Percentiles rank a stretch among this genome's conserved stretches.
Conservation (phyloP, 2,329 filamentous ascomycete genomes). For the Sclerotinia minor region DNA sequence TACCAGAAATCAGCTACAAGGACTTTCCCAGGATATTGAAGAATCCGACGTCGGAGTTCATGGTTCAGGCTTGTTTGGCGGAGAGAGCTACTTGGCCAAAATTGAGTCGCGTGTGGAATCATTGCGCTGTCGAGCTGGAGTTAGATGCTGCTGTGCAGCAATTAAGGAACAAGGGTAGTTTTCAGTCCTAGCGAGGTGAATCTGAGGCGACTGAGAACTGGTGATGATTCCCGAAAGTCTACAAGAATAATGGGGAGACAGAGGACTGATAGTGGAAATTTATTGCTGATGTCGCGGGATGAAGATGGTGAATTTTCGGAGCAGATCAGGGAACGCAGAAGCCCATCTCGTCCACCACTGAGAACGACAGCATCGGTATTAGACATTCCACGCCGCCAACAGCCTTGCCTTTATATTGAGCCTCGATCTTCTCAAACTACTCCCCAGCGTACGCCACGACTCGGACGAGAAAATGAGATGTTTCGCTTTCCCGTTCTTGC, state of each 20-base stretch:
- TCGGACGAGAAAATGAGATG: conserved; percentile 23
- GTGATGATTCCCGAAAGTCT: conserved; percentile 27
- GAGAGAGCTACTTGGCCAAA: conserved; percentile 93
- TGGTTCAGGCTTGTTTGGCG: conserved; percentile 72
- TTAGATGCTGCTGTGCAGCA: conserved; percentile 73
- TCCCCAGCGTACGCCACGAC: conserved; percentile 28
- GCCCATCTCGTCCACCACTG: conserved; percentile 31
- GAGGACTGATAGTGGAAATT: conserved; percentile 34
- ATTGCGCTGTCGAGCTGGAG: conserved; percentile 84
- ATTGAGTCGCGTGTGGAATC: conserved; percentile 79
- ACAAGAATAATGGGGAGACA: conserved; percentile 29
- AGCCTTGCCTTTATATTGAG: conserved; percentile 24
- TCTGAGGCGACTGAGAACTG: conserved; percentile 36
- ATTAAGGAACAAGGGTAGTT: conserved; percentile 61
- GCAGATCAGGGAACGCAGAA: conserved; percentile 20
- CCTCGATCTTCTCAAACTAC: conserved; percentile 29
- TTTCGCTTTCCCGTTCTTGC: conserved; percentile 28
- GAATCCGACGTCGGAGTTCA: conserved; percentile 85
- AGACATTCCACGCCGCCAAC: conserved; percentile 25
- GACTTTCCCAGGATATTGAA: conserved; percentile 76
- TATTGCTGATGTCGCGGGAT: conserved; percentile 19
- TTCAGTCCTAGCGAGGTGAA: conserved; percentile 42
- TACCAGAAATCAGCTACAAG: conserved; percentile 73
- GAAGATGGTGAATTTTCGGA: conserved; percentile 27
- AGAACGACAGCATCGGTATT: conserved; percentile 32